Evolutionary conservation across 176 grass and related monocot species (phyloP).

Genomic region (Carex pumila): DNA sequence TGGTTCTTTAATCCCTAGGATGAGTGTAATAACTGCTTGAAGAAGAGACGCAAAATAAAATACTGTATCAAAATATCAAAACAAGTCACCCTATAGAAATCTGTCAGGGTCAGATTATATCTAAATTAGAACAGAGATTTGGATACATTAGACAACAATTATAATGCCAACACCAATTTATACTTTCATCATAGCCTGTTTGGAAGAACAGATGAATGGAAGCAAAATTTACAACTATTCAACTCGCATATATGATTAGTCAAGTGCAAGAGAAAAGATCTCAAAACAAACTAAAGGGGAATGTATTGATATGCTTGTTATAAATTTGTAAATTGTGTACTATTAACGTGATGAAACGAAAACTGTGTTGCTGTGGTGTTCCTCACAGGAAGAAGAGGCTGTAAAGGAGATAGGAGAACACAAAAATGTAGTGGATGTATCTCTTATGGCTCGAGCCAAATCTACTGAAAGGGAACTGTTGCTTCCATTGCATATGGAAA

Average conservation of each 20-base stretch:
- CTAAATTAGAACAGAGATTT: neutral
- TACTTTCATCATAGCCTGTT: neutral
- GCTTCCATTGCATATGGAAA: conserved; percentile 6
- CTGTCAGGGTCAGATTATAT: neutral
- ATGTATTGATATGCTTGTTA: neutral
- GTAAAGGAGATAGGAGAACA: neutral
- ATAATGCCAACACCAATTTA: neutral
- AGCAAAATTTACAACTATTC: neutral
- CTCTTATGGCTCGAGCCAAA: neutral
- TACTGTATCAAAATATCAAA: neutral
- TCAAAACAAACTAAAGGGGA: neutral
- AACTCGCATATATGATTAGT: neutral
- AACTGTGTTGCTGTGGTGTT: neutral
- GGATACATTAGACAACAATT: neutral
- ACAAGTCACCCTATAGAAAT: neutral
- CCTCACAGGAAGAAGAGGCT: neutral
- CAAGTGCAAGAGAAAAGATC: neutral
- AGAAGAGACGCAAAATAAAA: neutral
- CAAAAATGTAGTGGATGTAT: neutral
- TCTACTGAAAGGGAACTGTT: conserved; percentile 6
- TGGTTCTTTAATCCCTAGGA: neutral
- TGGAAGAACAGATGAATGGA: neutral
- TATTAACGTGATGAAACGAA: neutral
- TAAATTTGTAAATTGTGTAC: neutral
- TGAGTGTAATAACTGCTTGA: neutral